Percentiles rank a stretch among this genome's conserved stretches.
These are phyloP conservation scores for Daldinia sp. DNA, from an alignment of 2,329 filamentous ascomycete genomes.

Conservation along the genomic window DNA sequence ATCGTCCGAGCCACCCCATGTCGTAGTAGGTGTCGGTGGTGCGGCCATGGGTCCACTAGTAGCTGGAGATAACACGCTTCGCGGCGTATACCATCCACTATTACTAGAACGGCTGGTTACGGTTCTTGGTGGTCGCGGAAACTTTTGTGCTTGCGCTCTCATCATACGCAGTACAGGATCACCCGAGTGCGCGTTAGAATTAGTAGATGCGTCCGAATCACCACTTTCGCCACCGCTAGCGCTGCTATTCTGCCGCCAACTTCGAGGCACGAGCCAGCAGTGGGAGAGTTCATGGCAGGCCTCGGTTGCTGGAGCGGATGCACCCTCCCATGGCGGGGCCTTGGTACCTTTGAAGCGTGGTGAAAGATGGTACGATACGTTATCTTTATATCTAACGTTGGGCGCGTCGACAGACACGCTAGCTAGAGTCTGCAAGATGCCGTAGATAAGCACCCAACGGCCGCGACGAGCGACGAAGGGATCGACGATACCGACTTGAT, in stretches of 20 bases:
- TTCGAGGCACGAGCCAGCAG: conserved; percentile 58
- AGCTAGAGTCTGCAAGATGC: conserved; percentile 66
- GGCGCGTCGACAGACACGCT: conserved; percentile 66
- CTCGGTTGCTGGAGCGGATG: conserved; percentile 43
- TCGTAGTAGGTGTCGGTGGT: conserved; percentile 39
- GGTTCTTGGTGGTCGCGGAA: conserved; percentile 37
- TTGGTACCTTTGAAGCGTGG: conserved; percentile 60
- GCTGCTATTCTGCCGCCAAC: conserved; percentile 47
- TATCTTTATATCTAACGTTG: conserved; percentile 58
- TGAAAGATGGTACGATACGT: conserved; percentile 65
- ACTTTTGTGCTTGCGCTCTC: conserved; percentile 38
- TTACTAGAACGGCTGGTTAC: conserved; percentile 29
- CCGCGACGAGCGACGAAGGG: conserved; percentile 64
- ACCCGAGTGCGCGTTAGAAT: conserved; percentile 13
- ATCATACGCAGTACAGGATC: conserved; percentile 43
- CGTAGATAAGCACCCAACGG: conserved; percentile 69
- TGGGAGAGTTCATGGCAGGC: conserved; percentile 60
- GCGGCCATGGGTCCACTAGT: conserved; percentile 11
- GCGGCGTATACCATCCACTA: conserved; percentile 36
- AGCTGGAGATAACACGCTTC: conserved; percentile 36
- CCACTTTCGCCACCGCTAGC: conserved; percentile 32
- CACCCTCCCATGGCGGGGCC: conserved; percentile 63
- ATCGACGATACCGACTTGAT: conserved; percentile 59
- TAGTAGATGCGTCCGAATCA: conserved; percentile 37
- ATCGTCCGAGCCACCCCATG: conserved; percentile 45